Conservation (phyloP, 1,284 basidiomycete species). For the Ustilago loliicola region DNA sequence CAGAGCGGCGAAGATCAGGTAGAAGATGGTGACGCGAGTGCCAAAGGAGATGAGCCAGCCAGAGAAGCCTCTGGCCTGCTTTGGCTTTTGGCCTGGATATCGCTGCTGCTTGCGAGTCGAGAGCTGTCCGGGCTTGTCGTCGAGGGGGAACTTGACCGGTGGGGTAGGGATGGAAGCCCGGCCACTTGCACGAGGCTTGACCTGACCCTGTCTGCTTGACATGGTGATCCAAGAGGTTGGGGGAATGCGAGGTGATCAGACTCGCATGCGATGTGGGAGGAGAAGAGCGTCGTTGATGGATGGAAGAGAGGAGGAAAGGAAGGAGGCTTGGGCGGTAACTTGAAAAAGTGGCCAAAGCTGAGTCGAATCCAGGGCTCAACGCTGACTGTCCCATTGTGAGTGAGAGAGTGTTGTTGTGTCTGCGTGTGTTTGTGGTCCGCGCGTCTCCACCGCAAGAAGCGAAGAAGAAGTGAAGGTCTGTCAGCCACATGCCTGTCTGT, state of each 20-base stretch:
- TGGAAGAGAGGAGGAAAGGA: conserved; percentile 11
- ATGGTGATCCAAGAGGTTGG: not conserved
- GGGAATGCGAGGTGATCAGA: conserved; percentile 18
- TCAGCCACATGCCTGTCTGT: conserved; percentile 5
- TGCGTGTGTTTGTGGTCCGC: conserved; percentile 10
- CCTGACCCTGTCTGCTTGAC: conserved; percentile 22
- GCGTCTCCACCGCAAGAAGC: conserved; percentile 10
- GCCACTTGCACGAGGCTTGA: conserved; percentile 33
- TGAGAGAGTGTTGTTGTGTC: not conserved
- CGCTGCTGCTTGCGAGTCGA: conserved; percentile 12
- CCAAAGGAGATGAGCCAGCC: conserved; percentile 47
- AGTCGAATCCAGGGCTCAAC: conserved; percentile 12
- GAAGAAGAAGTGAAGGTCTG: not conserved
- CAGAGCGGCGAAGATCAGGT: conserved; percentile 55
- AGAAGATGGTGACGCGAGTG: conserved; percentile 52
- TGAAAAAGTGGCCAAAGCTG: conserved; percentile 27
- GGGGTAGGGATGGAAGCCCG: conserved; percentile 47
- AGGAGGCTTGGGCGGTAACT: conserved; percentile 8
- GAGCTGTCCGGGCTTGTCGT: conserved; percentile 23
- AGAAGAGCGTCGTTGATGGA: conserved; percentile 4
- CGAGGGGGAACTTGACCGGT: conserved; percentile 34
- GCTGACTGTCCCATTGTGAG: not conserved
- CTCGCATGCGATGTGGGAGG: conserved; percentile 10
- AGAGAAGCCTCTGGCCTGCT: conserved; percentile 33
- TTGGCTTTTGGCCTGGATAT: conserved; percentile 6